These are phyloP conservation scores for Calonectria crousiana DNA, from an alignment of 2,329 filamentous ascomycete species.

Conservation along the genomic window DNA sequence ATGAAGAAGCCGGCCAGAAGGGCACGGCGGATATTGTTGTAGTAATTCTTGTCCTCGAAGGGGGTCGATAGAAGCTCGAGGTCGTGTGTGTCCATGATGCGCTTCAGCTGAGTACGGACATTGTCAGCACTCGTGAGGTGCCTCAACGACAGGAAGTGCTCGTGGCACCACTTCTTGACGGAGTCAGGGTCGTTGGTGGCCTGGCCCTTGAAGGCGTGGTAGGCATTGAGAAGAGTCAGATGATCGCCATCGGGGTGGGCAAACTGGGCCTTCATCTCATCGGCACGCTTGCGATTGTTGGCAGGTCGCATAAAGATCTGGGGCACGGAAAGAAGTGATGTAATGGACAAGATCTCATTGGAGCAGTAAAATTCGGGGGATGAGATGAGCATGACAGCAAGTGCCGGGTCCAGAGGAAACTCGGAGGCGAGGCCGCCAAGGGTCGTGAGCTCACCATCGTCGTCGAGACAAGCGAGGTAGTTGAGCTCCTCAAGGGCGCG, in stretches of 20 bases:
- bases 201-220: constrained; percentile 93
- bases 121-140: constrained; percentile 94
- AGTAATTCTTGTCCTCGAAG: constrained; percentile 97
- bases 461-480: constrained; percentile 95
- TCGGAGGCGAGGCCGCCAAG: constrained; percentile 91
- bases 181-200: constrained; percentile 71
- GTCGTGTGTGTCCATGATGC: constrained; percentile 95
- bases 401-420: constrained; percentile 92
- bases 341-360: constrained; percentile 97
- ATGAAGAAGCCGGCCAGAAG: constrained; percentile 98
- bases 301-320: constrained; percentile 93
- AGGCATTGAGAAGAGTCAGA: constrained; percentile 95
- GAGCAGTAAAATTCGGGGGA: constrained; percentile 99
- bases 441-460: constrained; percentile 91
- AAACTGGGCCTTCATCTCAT: constrained; percentile 97
- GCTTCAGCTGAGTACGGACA: constrained; percentile 89
- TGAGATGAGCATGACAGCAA: constrained; percentile 98
- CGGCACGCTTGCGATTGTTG: constrained; percentile 86
- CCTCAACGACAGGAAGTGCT: constrained; percentile 93
- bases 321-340: constrained; percentile 91
- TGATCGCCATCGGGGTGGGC: constrained; percentile 95
- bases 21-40: constrained; percentile 94
- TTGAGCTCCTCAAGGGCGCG: constrained; percentile 97
- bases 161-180: constrained; percentile 92
- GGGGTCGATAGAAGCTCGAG: constrained; percentile 89